Base-by-base conservation (phyloP, 495 filamentous ascomycete species). In the Penicillium lagena region DNA sequence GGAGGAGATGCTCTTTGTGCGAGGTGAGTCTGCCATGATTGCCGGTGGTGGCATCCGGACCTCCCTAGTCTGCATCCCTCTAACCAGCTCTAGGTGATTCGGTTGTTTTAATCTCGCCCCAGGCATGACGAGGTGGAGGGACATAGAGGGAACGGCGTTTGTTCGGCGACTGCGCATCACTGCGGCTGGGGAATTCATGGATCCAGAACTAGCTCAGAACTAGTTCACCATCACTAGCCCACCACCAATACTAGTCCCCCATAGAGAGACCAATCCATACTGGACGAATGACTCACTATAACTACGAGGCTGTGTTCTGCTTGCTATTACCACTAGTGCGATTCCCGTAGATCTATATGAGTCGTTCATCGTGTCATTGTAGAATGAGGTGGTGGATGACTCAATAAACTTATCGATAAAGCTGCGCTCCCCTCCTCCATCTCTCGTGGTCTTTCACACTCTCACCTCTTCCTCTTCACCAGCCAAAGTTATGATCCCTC, bases 1-100 rank as follows among this genome's bases (percentile, higher is more conserved):
- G 58, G 90, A 89, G 35, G 94, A 97, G 60, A 99, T 97, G 93
- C 70, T 99, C n/a, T 99, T 99, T 58, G 93, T 98, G 22, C 74
- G 93, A 85, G 93, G 91, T 95, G 63, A 42, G 78, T 68, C 27
- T 22, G 22, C 22, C 22, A 22, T 22, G 22, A 22, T 3, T 22
- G 22, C 22, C 4, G 2, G 4, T 22, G 22, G 22, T 34, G 11
- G 7, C 40, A 12, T 6, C n/a, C 7, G 28, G n/a, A 7, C 35
- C 15, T 28, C 39, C 4, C 31, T 30, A 17, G 15, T 40, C 10
- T 12, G n/a, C 32, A 29, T 43, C 51, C 45, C 45, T 52, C 54
- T 9, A 45, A 37, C 27, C 12, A 9, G 17, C 15, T 38, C 38
- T 45, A 95, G 91, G 91, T 48, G 91, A 98, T 61, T 95, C 89